Percentiles rank a stretch among this genome's conserved stretches.
These are phyloP conservation scores for Cydonia oblonga DNA, from an alignment of 331 rosid genomes.

Conservation along the genomic window DNA sequence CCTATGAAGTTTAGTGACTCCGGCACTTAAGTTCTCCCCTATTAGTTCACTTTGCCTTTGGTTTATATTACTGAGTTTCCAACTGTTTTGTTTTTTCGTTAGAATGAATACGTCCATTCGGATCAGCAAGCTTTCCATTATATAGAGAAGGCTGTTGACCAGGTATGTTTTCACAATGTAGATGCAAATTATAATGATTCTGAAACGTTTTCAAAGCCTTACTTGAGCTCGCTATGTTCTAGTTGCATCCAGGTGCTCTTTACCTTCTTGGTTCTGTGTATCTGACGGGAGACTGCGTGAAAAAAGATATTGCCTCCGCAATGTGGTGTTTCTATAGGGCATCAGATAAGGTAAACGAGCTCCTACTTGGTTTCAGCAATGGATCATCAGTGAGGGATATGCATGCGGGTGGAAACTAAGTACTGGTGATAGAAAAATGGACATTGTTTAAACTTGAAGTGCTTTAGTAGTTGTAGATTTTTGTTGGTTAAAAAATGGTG, in stretches of 20 bases:
- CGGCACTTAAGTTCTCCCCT: neutral
- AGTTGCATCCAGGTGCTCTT: constrained; percentile 96
- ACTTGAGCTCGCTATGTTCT: constrained; percentile 22
- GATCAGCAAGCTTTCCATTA: constrained; percentile 89
- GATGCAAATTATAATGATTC: constrained; percentile 8
- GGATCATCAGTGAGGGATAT: neutral
- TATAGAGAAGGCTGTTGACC: constrained; percentile 90
- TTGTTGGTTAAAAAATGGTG: neutral
- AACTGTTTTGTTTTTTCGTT: neutral
- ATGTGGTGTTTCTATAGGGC: constrained; percentile 92
- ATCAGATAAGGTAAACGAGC: constrained; percentile 62
- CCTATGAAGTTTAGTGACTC: neutral
- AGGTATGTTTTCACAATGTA: constrained; percentile 35
- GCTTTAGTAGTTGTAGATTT: neutral
- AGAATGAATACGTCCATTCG: constrained; percentile 71
- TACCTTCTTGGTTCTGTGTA: constrained; percentile 85
- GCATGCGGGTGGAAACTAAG: neutral
- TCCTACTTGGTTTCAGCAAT: constrained; percentile 1
- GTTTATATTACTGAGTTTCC: neutral
- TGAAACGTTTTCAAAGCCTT: constrained; percentile 18
- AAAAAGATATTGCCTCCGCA: constrained; percentile 64
- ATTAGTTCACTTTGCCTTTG: no score
- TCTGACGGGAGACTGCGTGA: constrained; percentile 79
- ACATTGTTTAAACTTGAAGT: neutral
- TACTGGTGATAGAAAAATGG: neutral